These are phyloP conservation scores for Lentinula guzmanii DNA, from an alignment of 768 basidiomycete species.

Conservation along the genomic window DNA sequence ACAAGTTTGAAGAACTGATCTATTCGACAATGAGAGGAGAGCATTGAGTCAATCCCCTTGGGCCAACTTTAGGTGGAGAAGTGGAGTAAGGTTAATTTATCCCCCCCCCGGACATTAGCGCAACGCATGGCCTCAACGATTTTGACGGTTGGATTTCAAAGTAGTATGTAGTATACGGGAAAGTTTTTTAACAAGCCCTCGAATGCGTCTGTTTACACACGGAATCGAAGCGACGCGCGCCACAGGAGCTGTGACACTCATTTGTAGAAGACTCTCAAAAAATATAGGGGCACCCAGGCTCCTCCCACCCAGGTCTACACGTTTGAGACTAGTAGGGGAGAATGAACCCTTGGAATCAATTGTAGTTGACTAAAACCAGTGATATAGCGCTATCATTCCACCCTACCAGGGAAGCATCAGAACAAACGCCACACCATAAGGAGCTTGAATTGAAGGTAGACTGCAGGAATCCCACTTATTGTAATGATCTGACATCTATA, in stretches of 20 bases:
- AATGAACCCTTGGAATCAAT: neutral
- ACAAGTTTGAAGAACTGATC: no score
- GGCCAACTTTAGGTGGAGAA: no score
- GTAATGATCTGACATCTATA: neutral
- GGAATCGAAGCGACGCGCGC: neutral
- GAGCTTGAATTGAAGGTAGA: neutral
- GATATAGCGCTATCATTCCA: neutral
- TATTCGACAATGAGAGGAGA: no score
- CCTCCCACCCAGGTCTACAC: neutral
- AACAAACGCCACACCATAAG: conserved; percentile 3
- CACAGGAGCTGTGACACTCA: neutral
- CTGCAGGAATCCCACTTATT: neutral
- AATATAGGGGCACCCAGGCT: neutral
- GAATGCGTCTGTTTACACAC: neutral
- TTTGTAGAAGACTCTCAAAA: neutral
- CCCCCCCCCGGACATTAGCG: no score
- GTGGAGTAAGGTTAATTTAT: no score
- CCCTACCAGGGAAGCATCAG: neutral
- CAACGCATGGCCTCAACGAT: neutral
- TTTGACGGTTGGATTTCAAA: neutral
- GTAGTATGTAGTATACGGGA: no score
- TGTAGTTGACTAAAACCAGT: neutral
- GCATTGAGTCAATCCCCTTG: no score
- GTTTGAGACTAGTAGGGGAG: neutral
- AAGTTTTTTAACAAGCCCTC: neutral